Conservation (phyloP, 2,329 filamentous ascomycete species). For the Fusarium sp. region DNA sequence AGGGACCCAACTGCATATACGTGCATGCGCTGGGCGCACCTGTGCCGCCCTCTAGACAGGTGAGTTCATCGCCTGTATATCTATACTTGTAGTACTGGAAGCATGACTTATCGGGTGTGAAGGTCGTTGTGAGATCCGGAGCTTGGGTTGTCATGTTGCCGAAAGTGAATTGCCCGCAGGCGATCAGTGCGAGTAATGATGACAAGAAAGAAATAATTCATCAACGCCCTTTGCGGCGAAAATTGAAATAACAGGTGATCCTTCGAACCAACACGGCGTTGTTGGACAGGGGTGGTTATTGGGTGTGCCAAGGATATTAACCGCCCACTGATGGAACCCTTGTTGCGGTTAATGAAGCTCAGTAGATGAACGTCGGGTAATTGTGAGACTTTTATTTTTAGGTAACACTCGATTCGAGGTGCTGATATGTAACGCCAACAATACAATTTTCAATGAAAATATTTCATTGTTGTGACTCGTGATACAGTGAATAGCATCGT, state of each 20-base stretch:
- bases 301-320: neutral
- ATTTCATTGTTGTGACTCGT: neutral
- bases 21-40: constrained; percentile 7
- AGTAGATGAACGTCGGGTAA: neutral
- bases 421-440: neutral
- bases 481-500: neutral
- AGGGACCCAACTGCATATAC: constrained; percentile 5
- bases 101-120: constrained; percentile 7
- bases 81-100: constrained; percentile 11
- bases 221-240: neutral
- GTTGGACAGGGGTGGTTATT: neutral
- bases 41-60: neutral
- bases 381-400: neutral
- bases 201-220: neutral
- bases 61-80: constrained; percentile 4
- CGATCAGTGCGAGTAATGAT: too few species aligned
- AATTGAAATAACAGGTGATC: neutral
- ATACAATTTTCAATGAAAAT: neutral
- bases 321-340: neutral
- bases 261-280: neutral
- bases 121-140: constrained; percentile 13
- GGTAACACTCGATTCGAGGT: rapidly evolving
- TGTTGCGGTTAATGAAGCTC: too few species aligned
- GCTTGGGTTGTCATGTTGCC: neutral
- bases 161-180: too few species aligned